Base-by-base conservation (phyloP, 2,329 filamentous ascomycete genomes). In the Microdochium paspali region DNA sequence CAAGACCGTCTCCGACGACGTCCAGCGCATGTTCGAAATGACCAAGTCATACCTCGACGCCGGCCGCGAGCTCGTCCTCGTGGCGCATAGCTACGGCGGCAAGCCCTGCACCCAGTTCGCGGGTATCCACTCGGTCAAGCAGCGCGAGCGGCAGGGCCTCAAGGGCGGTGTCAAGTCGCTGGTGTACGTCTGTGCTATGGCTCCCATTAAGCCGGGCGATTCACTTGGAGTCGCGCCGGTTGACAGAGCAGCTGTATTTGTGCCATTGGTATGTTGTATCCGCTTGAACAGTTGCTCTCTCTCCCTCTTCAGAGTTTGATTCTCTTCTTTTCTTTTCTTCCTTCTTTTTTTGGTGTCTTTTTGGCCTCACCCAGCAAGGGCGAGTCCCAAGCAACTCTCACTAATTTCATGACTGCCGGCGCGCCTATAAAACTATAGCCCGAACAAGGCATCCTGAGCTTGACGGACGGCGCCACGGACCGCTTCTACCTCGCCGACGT, bases 161-260 rank as follows among this genome's bases (percentile, higher is more conserved):
- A 13, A 46, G 2, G 63, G 63, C 9, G 62, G 63, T 2, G 53
- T 66, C 23, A 58, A 53, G 4, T 47, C 55, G 1, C 49, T 63
- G 12, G 40, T 64, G 1, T 64, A 58, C 30, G 40, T 66, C 2
- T 46, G 59, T 0, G 52, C 61, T 0, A 56, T 60, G 32, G 58
- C 59, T 2, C 35, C 61, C 0, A 54, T 61, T 0, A 35, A 44
- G 31, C 50, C 47, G 23, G 56, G 53, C 26, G n/a, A 50, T 13
- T n/a, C n/a, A n/a, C n/a, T n/a, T n/a, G n/a, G n/a, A n/a, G n/a
- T n/a, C n/a, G n/a, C n/a, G n/a, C n/a, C n/a, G n/a, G n/a, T n/a
- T n/a, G n/a, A n/a, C n/a, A n/a, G n/a, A n/a, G n/a, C n/a, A n/a
- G n/a, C n/a, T n/a, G n/a, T n/a, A n/a, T n/a, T n/a, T n/a, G n/a